A percentile compares a stretch with the other conserved stretches of the same genome.
phyloP scores from a whole-genome alignment of 2,329 filamentous ascomycete genomes.

The Fusarium hainanense region DNA sequence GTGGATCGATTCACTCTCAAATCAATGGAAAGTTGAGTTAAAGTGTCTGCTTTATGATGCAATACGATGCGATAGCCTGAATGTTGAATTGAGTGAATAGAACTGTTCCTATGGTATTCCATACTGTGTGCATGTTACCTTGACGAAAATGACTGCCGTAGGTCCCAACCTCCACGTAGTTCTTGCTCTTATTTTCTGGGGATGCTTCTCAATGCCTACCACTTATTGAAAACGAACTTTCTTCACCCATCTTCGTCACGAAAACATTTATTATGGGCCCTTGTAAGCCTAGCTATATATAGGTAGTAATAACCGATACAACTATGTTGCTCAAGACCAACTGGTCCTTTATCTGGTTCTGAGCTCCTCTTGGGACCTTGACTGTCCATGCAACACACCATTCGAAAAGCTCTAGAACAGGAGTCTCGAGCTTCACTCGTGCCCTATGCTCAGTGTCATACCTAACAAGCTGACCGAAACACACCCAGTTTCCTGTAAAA shows the following conservation, averaged over 20 bases:
- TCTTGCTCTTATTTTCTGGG: background rate
- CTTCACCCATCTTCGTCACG: background rate
- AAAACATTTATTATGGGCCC: background rate
- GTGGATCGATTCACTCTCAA: constrained; percentile 40
- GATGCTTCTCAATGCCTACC: background rate
- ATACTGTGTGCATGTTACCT: background rate
- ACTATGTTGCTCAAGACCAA: background rate
- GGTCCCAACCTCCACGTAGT: background rate
- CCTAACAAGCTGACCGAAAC: background rate
- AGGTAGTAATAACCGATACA: background rate
- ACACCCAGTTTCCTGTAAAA: background rate
- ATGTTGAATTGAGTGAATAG: constrained; percentile 32
- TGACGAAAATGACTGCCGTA: background rate
- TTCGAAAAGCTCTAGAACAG: background rate
- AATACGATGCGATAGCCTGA: constrained; percentile 35
- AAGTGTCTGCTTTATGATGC: constrained; percentile 26
- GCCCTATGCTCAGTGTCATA: background rate
- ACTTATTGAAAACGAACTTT: background rate
- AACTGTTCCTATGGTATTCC: background rate
- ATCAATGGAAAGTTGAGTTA: constrained; percentile 19
- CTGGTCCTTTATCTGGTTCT: background rate
- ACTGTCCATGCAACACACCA: background rate
- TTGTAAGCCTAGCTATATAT: background rate
- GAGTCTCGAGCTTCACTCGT: background rate
- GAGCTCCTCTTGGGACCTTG: background rate